These are phyloP conservation scores for Ceriops tagal DNA, from an alignment of 345 rosid species.

Conservation along the genomic window DNA sequence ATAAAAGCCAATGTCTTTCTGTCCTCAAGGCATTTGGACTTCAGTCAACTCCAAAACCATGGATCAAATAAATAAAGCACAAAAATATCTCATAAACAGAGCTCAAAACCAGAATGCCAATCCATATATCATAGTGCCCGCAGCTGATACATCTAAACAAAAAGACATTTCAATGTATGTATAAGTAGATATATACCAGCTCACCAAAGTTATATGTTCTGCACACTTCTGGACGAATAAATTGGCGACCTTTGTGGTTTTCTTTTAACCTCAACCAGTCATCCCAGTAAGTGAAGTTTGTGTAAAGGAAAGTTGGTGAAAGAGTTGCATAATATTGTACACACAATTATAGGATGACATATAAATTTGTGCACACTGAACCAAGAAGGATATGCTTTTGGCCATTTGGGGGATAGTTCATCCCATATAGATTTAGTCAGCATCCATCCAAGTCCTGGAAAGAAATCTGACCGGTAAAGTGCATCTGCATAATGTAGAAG, in stretches of 20 bases:
- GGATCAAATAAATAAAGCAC: not conserved
- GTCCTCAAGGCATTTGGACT: not conserved
- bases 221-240: conserved; percentile 95
- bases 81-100: not conserved
- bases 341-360: conserved; percentile 8
- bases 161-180: conserved; percentile 5
- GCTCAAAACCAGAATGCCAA: not conserved
- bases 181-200: conserved; percentile 55
- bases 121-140: not conserved
- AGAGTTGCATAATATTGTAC: not conserved
- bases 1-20: not conserved
- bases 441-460: conserved; percentile 99
- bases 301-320: conserved; percentile 51
- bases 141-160: conserved; percentile 3
- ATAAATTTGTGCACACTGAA: not conserved
- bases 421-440: conserved; percentile 78
- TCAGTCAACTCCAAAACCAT: not conserved
- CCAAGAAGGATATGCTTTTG: conserved; percentile 89
- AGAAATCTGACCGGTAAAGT: conserved; percentile 94
- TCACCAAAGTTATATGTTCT: conserved; percentile 98
- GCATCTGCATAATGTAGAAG: conserved; percentile 50
- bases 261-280: conserved; percentile 96
- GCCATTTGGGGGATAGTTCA: conserved; percentile 99
- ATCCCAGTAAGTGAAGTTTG: conserved; percentile 88
- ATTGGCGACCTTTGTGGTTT: conserved; percentile 88